phyloP scores from a whole-genome alignment of 371 early-diverging fungal genomes.

The Circinella umbellata region DNA sequence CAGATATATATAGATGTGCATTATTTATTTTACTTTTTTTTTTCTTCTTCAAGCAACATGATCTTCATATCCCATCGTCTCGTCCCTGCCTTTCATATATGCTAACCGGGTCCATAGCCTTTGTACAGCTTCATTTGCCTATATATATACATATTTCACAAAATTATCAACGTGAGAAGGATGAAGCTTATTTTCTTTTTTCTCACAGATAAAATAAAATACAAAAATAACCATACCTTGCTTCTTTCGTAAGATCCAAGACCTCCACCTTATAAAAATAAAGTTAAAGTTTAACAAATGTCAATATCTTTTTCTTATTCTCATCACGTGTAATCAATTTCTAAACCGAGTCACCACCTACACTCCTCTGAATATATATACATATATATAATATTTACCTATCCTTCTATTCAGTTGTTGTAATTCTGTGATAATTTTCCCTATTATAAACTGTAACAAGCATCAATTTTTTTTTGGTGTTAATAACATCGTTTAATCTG shows the following conservation, averaged over 20 bases:
- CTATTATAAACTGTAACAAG: slow-evolving; percentile 15
- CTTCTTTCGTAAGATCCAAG: slow-evolving; percentile 37
- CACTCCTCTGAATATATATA: too few species aligned
- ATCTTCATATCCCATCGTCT: slow-evolving; percentile 5
- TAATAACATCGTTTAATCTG: too few species aligned
- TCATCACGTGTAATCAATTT: too few species aligned
- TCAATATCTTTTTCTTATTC: background rate
- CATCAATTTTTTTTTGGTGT: background rate
- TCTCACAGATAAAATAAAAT: background rate
- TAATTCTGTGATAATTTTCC: slow-evolving; percentile 24
- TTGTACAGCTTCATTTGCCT: slow-evolving; percentile 48
- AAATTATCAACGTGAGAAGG: too few species aligned
- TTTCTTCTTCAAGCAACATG: background rate
- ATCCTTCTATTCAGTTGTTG: slow-evolving; percentile 33
- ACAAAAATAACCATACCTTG: slow-evolving; percentile 25
- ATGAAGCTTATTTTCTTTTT: background rate
- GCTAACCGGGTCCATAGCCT: slow-evolving; percentile 42
- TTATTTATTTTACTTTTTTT: background rate
- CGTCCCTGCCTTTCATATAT: slow-evolving; percentile 31
- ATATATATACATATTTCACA: background rate
- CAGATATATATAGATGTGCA: too few species aligned
- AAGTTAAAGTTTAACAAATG: background rate
- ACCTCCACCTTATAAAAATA: slow-evolving; percentile 24
- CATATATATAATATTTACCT: slow-evolving; percentile 21
- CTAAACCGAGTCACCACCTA: too few species aligned